Evolutionary conservation across 352 stramenopile genomes (phyloP).

Genomic region (Globisporangium radiosum): DNA sequence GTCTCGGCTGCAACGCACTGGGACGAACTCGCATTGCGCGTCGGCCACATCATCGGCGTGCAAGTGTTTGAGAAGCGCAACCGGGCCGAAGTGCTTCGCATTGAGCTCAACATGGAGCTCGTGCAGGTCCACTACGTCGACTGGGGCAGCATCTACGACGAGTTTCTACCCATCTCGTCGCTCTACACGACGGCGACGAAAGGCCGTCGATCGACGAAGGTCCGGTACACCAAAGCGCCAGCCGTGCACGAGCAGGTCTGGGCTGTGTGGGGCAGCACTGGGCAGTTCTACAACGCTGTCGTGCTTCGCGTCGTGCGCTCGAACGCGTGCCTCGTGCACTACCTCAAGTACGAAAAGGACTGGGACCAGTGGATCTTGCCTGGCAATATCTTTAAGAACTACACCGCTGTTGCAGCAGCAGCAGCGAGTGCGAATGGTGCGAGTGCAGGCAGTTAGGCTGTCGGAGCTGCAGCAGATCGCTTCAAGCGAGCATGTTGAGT

Average conservation of each 20-base stretch:
- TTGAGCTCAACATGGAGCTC: slow-evolving; percentile 63
- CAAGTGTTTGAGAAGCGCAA: slow-evolving; percentile 77
- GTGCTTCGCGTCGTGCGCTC: slow-evolving; percentile 75
- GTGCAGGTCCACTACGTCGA: slow-evolving; percentile 77
- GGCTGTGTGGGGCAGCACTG: slow-evolving; percentile 63
- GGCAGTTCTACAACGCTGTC: slow-evolving; percentile 69
- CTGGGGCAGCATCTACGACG: slow-evolving; percentile 80
- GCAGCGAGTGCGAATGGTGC: neutral
- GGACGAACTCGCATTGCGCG: slow-evolving; percentile 50
- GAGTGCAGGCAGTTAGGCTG: neutral
- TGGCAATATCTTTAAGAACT: slow-evolving; percentile 78
- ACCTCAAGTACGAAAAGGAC: slow-evolving; percentile 80
- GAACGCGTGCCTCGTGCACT: slow-evolving; percentile 75
- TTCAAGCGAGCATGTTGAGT: neutral
- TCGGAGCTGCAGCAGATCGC: neutral
- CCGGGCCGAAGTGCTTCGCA: slow-evolving; percentile 50
- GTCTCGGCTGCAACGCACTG: slow-evolving; percentile 41
- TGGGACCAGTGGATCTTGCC: slow-evolving; percentile 81
- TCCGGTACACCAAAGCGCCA: slow-evolving; percentile 50
- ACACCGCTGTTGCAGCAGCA: slow-evolving; percentile 10
- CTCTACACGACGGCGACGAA: slow-evolving; percentile 26
- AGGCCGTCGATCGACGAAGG: slow-evolving; percentile 38
- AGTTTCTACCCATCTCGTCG: slow-evolving; percentile 57
- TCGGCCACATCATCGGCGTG: slow-evolving; percentile 62
- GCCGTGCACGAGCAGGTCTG: slow-evolving; percentile 70